A percentile compares a stretch with the other conserved stretches of the same genome.
Conservation (phyloP, 148 eudicot genomes). For the Amaranthus cruentus region DNA sequence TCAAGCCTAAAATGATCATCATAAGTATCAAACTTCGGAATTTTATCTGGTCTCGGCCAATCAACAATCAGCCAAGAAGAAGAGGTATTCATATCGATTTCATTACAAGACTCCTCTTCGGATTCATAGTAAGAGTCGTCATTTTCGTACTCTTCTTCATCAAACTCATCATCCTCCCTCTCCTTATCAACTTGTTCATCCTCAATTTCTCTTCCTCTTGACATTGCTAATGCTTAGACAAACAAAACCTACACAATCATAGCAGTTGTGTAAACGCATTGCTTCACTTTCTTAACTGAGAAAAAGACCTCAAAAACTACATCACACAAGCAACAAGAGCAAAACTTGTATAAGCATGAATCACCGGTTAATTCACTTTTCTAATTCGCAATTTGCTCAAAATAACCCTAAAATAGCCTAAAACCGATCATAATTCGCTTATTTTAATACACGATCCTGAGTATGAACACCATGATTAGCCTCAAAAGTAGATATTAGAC, state of each 20-base stretch:
- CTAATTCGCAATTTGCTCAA: too few species aligned
- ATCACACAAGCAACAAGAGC: not conserved
- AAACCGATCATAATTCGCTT: not conserved
- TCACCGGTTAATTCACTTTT: too few species aligned
- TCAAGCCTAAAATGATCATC: conserved; percentile 6
- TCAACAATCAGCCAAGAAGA: conserved; percentile 10
- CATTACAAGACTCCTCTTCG: not conserved
- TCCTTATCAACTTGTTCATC: conserved; percentile 14
- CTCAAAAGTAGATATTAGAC: not conserved
- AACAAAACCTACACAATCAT: conserved; percentile 12
- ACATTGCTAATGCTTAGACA: conserved; percentile 24
- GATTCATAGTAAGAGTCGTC: not conserved
- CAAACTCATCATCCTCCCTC: conserved; percentile 17
- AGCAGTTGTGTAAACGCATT: not conserved
- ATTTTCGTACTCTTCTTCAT: conserved; percentile 2
- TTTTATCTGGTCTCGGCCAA: conserved; percentile 23
- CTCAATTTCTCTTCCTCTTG: conserved; percentile 23
- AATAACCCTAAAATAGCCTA: not conserved
- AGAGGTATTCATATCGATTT: not conserved
- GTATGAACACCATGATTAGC: not conserved
- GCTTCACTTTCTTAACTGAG: not conserved
- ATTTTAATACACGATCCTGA: not conserved
- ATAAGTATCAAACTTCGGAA: conserved; percentile 24
- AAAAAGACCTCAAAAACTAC: not conserved
- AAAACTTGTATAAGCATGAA: not conserved